Evolutionary conservation across 2,329 filamentous ascomycete genomes (phyloP).

Genomic region (Fusarium sp.): DNA sequence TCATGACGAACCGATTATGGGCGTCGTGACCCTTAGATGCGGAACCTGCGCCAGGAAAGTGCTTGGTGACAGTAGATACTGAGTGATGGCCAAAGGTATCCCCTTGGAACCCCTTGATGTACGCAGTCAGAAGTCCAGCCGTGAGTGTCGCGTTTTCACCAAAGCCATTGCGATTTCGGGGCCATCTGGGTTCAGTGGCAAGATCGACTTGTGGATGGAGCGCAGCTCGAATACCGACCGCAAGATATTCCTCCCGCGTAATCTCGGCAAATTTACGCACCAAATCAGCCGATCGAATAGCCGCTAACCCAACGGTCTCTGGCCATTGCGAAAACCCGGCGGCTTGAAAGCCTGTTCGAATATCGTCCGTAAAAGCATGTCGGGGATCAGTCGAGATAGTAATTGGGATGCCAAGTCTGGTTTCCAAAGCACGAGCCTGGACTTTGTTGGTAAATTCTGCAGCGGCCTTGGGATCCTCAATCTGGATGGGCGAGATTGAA

Average conservation of each 20-base stretch:
- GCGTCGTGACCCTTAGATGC: constrained; percentile 63
- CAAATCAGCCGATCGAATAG: constrained; percentile 58
- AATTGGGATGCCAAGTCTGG: constrained; percentile 61
- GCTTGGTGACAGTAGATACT: constrained; percentile 64
- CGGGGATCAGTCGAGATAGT: constrained; percentile 62
- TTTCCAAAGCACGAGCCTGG: constrained; percentile 59
- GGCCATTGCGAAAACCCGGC: constrained; percentile 64
- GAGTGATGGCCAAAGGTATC: constrained; percentile 56
- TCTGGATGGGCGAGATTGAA: constrained; percentile 60
- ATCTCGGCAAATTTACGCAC: constrained; percentile 62
- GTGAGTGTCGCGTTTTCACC: constrained; percentile 61
- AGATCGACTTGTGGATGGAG: constrained; percentile 65
- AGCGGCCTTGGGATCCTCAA: constrained; percentile 52
- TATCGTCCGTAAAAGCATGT: constrained; percentile 57
- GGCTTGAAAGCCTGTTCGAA: constrained; percentile 59
- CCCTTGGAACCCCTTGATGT: constrained; percentile 62
- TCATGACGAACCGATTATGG: constrained; percentile 65
- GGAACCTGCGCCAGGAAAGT: constrained; percentile 66
- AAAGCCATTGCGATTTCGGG: constrained; percentile 59
- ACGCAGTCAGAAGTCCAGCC: constrained; percentile 54
- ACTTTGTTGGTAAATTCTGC: constrained; percentile 58
- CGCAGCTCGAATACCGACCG: constrained; percentile 58
- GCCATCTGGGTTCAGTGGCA: constrained; percentile 64
- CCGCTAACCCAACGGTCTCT: constrained; percentile 62
- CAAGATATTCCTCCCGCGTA: constrained; percentile 60